Conservation (phyloP, 495 filamentous ascomycete species). For the Glonium stellatum region DNA sequence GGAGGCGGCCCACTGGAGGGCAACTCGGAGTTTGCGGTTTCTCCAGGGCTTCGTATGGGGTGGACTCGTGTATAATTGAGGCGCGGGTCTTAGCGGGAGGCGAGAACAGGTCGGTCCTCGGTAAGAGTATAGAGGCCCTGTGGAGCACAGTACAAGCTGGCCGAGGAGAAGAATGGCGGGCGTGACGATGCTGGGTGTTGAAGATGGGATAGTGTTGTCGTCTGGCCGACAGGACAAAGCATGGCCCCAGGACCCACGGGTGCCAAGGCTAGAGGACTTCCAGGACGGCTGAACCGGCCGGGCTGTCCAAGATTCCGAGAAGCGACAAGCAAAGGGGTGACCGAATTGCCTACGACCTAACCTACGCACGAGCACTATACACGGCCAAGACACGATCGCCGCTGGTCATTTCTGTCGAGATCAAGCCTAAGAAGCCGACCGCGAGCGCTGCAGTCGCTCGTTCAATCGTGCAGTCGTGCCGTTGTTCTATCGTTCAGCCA, state of each 20-base stretch:
- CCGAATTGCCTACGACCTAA: too few relatives aligned
- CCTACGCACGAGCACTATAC: too few relatives aligned
- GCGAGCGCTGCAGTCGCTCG: too few relatives aligned
- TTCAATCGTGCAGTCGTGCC: too few relatives aligned
- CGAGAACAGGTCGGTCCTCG: not conserved
- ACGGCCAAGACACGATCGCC: too few relatives aligned
- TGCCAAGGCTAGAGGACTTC: not conserved
- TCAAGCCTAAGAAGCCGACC: too few relatives aligned
- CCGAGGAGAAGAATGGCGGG: not conserved
- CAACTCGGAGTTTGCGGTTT: slow-evolving; percentile 1
- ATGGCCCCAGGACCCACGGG: not conserved
- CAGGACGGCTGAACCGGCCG: not conserved
- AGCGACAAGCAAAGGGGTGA: not conserved
- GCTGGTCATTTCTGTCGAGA: too few relatives aligned
- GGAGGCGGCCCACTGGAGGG: slow-evolving; percentile 8
- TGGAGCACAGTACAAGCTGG: not conserved
- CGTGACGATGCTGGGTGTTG: not conserved
- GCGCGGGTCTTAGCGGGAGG: not conserved
- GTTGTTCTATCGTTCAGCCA: too few relatives aligned
- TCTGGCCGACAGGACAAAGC: slow-evolving; percentile 5
- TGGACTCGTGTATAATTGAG: not conserved
- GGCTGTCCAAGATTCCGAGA: slow-evolving; percentile 1
- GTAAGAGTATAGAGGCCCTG: not conserved
- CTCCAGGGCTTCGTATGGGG: not conserved
- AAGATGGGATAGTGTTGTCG: slow-evolving; percentile 2